These are phyloP conservation scores for Boletus subcaerulescens DNA, from an alignment of 768 basidiomycete genomes.

Conservation along the genomic window DNA sequence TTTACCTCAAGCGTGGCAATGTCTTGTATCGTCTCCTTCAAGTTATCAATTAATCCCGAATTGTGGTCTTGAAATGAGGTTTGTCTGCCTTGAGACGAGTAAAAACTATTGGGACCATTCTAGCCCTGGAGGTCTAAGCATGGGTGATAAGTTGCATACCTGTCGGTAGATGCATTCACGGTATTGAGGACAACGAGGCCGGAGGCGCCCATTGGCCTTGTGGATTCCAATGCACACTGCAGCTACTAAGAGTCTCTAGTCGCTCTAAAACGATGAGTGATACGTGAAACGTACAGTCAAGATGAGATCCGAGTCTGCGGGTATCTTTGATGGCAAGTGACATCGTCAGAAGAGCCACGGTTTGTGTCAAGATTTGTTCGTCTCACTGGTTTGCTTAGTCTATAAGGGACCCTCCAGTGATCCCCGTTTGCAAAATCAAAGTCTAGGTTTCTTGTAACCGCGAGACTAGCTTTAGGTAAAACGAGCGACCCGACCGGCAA, in stretches of 20 bases:
- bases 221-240: slow-evolving; percentile 40
- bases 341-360: slow-evolving; percentile 1
- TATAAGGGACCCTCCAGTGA: slow-evolving; percentile 47
- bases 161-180: slow-evolving; percentile 81
- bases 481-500: slow-evolving; percentile 76
- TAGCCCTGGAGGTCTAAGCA: slow-evolving; percentile 1
- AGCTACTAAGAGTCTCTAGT: slow-evolving; percentile 38
- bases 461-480: slow-evolving; percentile 64
- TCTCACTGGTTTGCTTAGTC: slow-evolving; percentile 62
- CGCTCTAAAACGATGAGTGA: neutral
- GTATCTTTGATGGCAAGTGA: slow-evolving; percentile 37
- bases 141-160: slow-evolving; percentile 38
- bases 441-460: slow-evolving; percentile 72
- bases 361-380: neutral
- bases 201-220: slow-evolving; percentile 40
- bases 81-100: slow-evolving; percentile 81
- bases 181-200: slow-evolving; percentile 39
- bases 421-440: slow-evolving; percentile 61
- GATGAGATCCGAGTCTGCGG: slow-evolving; percentile 56
- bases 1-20: slow-evolving; percentile 69
- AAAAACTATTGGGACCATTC: slow-evolving; percentile 51
- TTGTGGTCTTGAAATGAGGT: slow-evolving; percentile 81
- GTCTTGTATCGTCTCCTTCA: slow-evolving; percentile 49
- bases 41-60: slow-evolving; percentile 52
- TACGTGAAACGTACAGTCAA: slow-evolving; percentile 39